A percentile compares a stretch with the other conserved stretches of the same genome.
Evolutionary conservation across 2,329 filamentous ascomycete species (phyloP).

Genomic region (Aspergillus versicolor): DNA sequence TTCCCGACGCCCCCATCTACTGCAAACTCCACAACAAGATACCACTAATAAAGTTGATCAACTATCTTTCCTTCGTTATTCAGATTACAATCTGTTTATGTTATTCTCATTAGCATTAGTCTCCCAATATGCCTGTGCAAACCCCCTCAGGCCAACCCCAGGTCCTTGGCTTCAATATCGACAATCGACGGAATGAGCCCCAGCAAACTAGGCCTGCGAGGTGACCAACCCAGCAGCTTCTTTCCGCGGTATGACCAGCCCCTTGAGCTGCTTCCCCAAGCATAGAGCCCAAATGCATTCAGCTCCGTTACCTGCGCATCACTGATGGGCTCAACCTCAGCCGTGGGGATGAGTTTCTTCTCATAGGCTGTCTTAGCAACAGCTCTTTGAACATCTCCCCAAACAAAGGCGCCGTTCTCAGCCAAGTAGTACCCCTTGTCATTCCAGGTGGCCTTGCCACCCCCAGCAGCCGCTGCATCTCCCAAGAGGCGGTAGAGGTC

Average conservation of each 20-base stretch:
- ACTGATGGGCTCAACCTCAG: constrained; percentile 37
- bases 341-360: constrained; percentile 52
- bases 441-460: constrained; percentile 42
- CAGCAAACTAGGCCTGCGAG: constrained; percentile 47
- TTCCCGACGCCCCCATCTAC: neutral
- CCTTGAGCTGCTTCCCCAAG: constrained; percentile 40
- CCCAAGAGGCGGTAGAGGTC: constrained; percentile 37
- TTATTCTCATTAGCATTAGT: neutral
- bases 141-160: constrained; percentile 30
- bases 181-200: constrained; percentile 58
- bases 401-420: constrained; percentile 42
- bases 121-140: neutral
- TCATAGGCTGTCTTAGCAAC: constrained; percentile 50
- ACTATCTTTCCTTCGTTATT: neutral
- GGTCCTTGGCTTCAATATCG: constrained; percentile 45
- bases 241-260: constrained; percentile 36
- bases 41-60: neutral
- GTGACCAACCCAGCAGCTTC: constrained; percentile 40
- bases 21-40: neutral
- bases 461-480: constrained; percentile 39
- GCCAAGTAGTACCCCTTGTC: constrained; percentile 52
- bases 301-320: constrained; percentile 43
- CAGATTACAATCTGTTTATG: neutral
- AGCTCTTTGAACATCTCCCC: constrained; percentile 39
- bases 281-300: constrained; percentile 33